Evolutionary conservation across 176 grass and related monocot species (phyloP).

Genomic region (Eragrostis curvula): DNA sequence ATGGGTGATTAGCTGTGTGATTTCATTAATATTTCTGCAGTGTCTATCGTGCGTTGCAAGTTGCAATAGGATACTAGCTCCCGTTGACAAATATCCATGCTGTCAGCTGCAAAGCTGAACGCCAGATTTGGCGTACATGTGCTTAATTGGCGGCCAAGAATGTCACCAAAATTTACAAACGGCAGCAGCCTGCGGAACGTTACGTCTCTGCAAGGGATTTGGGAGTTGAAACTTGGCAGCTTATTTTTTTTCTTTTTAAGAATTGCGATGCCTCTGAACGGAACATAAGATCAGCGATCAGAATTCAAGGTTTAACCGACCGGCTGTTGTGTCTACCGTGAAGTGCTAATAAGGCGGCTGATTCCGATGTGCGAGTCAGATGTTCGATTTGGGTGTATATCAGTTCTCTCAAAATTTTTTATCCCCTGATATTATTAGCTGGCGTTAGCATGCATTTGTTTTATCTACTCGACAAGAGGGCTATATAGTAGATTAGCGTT

Average conservation of each 20-base stretch:
- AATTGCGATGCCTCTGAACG: too few relatives aligned
- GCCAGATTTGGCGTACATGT: background rate
- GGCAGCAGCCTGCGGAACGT: background rate
- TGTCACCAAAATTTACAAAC: background rate
- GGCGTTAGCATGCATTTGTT: background rate
- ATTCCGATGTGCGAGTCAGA: too few relatives aligned
- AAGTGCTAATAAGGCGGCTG: too few relatives aligned
- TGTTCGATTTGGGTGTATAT: too few relatives aligned
- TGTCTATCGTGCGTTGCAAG: background rate
- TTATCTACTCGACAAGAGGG: background rate
- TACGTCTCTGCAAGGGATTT: background rate
- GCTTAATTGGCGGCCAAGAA: too few relatives aligned
- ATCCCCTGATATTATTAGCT: too few relatives aligned
- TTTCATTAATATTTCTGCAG: too few relatives aligned
- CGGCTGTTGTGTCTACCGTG: background rate
- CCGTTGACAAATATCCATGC: background rate
- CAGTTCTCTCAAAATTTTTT: too few relatives aligned
- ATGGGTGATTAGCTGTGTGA: background rate
- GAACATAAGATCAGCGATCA: background rate
- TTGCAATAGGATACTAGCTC: background rate
- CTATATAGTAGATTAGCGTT: background rate
- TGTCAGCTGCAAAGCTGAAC: background rate
- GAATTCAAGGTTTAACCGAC: background rate
- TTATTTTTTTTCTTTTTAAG: too few relatives aligned
- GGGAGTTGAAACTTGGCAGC: background rate